phyloP scores from a whole-genome alignment of 768 basidiomycete genomes.

The Russula sp. region DNA sequence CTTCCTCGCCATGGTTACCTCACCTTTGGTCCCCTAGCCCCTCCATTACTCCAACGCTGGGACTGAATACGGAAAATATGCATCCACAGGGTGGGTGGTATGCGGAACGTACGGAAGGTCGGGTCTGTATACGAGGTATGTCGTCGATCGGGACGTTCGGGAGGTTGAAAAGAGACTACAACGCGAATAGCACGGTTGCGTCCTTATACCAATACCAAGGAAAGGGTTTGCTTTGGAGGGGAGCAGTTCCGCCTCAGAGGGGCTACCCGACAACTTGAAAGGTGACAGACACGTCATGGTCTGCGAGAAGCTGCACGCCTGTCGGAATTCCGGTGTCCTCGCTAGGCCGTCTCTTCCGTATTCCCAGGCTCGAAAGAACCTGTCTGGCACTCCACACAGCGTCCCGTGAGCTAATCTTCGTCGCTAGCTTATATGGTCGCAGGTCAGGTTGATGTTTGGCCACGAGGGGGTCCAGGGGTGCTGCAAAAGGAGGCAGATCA shows the following conservation, averaged over 20 bases:
- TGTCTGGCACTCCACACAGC: constrained; percentile 13
- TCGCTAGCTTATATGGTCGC: not conserved
- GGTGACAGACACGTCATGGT: not conserved
- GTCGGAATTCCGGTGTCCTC: not conserved
- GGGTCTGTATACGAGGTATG: not conserved
- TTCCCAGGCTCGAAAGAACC: constrained; percentile 5
- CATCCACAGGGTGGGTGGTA: not conserved
- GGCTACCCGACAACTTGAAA: not conserved
- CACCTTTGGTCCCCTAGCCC: too few relatives aligned
- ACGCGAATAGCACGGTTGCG: too few relatives aligned
- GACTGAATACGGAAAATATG: not conserved
- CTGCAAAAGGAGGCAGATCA: not conserved
- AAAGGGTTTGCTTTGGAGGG: not conserved
- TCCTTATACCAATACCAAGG: not conserved
- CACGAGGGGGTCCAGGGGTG: constrained; percentile 1
- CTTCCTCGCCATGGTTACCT: too few relatives aligned
- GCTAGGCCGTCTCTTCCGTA: constrained; percentile 14
- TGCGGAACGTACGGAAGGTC: not conserved
- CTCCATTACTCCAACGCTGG: too few relatives aligned
- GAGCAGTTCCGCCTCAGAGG: not conserved
- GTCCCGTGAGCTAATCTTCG: not conserved
- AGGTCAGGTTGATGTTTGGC: constrained; percentile 15
- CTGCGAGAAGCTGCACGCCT: constrained; percentile 1
- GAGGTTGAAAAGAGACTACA: constrained; percentile 8
- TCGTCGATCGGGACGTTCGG: constrained; percentile 9